A percentile compares a stretch with the other conserved stretches of the same genome.
Evolutionary conservation across 2,329 filamentous ascomycete genomes (phyloP).

Genomic region (Diplodia sapinea): DNA sequence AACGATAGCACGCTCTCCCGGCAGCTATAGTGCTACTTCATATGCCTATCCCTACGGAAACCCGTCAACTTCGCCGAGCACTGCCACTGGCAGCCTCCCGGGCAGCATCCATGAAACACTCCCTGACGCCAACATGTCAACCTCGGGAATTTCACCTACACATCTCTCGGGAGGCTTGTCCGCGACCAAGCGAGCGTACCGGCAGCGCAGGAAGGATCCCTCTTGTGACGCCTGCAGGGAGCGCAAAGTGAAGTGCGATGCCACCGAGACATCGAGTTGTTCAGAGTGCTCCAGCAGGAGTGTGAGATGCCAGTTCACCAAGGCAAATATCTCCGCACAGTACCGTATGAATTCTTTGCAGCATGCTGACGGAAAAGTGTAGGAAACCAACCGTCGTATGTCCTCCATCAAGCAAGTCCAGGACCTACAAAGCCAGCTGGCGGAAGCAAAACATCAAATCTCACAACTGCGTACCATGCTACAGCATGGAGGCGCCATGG

Average conservation of each 20-base stretch:
- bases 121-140: conserved; percentile 45
- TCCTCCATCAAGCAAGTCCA: conserved; percentile 99
- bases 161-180: conserved; percentile 60
- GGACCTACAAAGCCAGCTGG: conserved; percentile 91
- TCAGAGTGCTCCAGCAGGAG: conserved; percentile 96
- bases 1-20: conserved; percentile 42
- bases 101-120: conserved; percentile 37
- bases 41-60: conserved; percentile 40
- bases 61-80: conserved; percentile 46
- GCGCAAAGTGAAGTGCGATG: conserved; percentile 83
- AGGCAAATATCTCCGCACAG: conserved; percentile 50
- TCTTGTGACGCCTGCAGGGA: conserved; percentile 97
- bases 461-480: conserved; percentile 72
- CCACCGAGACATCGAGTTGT: conserved; percentile 93
- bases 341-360: not conserved
- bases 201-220: conserved; percentile 92
- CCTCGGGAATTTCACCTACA: conserved; percentile 48
- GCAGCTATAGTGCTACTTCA: conserved; percentile 40
- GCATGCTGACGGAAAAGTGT: not conserved
- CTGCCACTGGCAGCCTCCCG: conserved; percentile 42
- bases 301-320: conserved; percentile 98
- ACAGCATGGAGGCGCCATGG: conserved; percentile 54
- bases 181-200: conserved; percentile 89
- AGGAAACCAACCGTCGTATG: conserved; percentile 95
- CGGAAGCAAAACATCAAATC: conserved; percentile 80